phyloP scores from a whole-genome alignment of 352 stramenopile genomes.

The Thalassiosira exigua region DNA sequence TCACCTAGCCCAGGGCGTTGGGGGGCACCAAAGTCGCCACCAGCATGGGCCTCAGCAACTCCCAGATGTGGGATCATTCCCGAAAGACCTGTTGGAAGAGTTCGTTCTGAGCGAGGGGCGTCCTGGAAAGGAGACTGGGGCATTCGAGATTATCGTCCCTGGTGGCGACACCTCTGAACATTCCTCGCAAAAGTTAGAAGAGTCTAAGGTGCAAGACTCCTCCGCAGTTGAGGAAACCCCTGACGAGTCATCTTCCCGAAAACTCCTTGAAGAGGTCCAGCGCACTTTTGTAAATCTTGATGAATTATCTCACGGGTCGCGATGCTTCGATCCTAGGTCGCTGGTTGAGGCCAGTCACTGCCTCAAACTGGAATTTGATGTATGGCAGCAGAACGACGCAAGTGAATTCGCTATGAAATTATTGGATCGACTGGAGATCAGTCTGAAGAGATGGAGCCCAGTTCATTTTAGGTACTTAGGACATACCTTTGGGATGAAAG shows the following conservation, averaged over 20 bases:
- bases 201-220: not conserved
- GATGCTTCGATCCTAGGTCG: slow-evolving; percentile 86
- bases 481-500: slow-evolving; percentile 84
- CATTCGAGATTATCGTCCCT: slow-evolving; percentile 88
- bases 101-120: slow-evolving; percentile 92
- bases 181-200: not conserved
- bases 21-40: slow-evolving; percentile 11
- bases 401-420: slow-evolving; percentile 99
- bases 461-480: slow-evolving; percentile 81
- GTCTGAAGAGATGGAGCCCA: slow-evolving; percentile 89
- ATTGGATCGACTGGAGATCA: slow-evolving; percentile 96
- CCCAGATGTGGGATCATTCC: slow-evolving; percentile 72
- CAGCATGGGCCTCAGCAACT: slow-evolving; percentile 41
- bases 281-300: slow-evolving; percentile 88
- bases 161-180: slow-evolving; percentile 14
- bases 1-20: slow-evolving; percentile 40
- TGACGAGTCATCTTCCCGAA: slow-evolving; percentile 80
- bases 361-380: slow-evolving; percentile 92
- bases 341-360: slow-evolving; percentile 88
- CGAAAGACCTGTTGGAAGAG: slow-evolving; percentile 89
- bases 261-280: slow-evolving; percentile 88
- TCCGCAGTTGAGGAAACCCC: slow-evolving; percentile 72
- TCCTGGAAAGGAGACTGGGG: slow-evolving; percentile 94
- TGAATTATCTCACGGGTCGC: slow-evolving; percentile 69
- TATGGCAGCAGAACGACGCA: slow-evolving; percentile 99